Evolutionary conservation across 345 rosid genomes (phyloP).

Genomic region (Salix koriyanagi): DNA sequence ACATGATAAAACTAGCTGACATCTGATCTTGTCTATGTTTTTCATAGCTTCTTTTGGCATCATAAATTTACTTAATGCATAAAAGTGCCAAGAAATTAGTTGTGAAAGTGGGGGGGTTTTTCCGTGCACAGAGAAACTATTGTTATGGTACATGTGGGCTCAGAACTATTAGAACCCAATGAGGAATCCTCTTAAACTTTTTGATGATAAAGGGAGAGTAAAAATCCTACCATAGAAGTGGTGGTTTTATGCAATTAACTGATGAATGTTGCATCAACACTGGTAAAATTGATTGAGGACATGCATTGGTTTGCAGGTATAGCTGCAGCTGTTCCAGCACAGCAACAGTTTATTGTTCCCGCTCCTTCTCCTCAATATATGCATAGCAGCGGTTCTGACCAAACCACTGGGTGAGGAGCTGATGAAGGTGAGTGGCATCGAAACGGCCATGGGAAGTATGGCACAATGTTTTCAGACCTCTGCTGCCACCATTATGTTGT

Average conservation of each 20-base stretch:
- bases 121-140: background rate
- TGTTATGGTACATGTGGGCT: background rate
- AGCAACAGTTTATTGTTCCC: slow-evolving; percentile 62
- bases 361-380: slow-evolving; percentile 64
- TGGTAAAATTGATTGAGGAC: slow-evolving; percentile 8
- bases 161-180: background rate
- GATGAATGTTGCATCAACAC: background rate
- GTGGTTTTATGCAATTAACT: background rate
- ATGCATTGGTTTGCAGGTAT: slow-evolving; percentile 33
- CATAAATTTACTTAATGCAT: background rate
- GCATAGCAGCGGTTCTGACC: slow-evolving; percentile 85
- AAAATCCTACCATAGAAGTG: background rate
- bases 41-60: background rate
- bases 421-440: slow-evolving; percentile 42
- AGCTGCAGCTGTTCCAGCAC: slow-evolving; percentile 51
- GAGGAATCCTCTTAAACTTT: background rate
- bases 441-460: background rate
- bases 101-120: background rate
- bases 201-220: background rate
- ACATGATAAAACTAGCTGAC: background rate
- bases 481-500: background rate
- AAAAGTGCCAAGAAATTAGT: background rate
- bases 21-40: background rate
- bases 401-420: slow-evolving; percentile 69
- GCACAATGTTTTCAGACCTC: background rate